phyloP scores from a whole-genome alignment of 208 protist genomes.

The Acanthamoeba quina region DNA sequence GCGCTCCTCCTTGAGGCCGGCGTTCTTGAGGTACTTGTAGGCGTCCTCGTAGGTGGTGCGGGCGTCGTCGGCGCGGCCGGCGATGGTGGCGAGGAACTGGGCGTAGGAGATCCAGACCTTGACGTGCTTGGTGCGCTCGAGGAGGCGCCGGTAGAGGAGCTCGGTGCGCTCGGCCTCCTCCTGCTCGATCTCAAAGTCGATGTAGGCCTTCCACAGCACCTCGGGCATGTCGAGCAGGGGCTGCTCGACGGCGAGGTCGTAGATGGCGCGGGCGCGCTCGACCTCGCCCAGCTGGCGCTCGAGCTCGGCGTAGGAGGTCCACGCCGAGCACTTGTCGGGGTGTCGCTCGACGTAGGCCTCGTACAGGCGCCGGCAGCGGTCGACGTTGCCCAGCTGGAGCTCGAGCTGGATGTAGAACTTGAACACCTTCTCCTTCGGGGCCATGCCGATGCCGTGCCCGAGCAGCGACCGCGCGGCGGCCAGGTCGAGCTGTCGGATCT shows the following conservation, averaged over 20 bases:
- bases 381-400: conserved; percentile 87
- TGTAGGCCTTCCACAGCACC: conserved; percentile 93
- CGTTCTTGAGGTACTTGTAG: conserved; percentile 73
- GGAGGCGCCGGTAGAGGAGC: conserved; percentile 89
- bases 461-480: conserved; percentile 87
- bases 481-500: conserved; percentile 90
- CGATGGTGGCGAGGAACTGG: conserved; percentile 80
- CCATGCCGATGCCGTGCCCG: conserved; percentile 86
- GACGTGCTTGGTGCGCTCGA: conserved; percentile 91
- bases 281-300: conserved; percentile 86
- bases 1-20: conserved; percentile 84
- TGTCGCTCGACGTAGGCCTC: conserved; percentile 90
- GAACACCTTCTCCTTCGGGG: conserved; percentile 93
- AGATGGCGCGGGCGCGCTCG: conserved; percentile 90
- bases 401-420: conserved; percentile 93
- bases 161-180: conserved; percentile 81
- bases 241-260: conserved; percentile 91
- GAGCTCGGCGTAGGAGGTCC: conserved; percentile 90
- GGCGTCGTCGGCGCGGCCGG: not conserved
- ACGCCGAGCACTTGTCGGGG: conserved; percentile 89
- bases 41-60: conserved; percentile 81
- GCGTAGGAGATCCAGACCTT: conserved; percentile 92
- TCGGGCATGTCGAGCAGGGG: conserved; percentile 93
- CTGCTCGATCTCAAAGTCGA: conserved; percentile 90
- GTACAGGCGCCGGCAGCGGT: conserved; percentile 90